Evolutionary conservation across 345 rosid genomes (phyloP).

Genomic region (Camelina sativa): DNA sequence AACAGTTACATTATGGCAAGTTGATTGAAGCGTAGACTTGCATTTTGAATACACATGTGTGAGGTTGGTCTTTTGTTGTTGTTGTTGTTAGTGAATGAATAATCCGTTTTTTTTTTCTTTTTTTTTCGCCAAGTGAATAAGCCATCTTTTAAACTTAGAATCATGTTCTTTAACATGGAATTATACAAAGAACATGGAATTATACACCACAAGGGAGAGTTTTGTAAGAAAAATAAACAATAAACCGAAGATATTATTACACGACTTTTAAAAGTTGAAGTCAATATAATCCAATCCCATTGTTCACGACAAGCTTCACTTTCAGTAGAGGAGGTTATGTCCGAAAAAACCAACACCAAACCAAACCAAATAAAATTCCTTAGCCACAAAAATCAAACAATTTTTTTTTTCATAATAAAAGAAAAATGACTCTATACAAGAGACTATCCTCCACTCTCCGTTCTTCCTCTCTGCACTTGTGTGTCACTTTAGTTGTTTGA

Average conservation of each 20-base stretch:
- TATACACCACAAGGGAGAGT: too few species aligned
- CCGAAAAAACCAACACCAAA: conserved; percentile 41
- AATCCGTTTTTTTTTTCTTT: too few species aligned
- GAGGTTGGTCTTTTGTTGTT: neutral
- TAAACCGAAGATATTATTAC: conserved; percentile 14
- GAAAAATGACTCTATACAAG: conserved; percentile 34
- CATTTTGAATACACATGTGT: neutral
- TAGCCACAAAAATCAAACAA: conserved; percentile 39
- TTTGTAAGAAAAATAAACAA: neutral
- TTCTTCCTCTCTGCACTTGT: conserved; percentile 21
- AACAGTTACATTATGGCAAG: neutral
- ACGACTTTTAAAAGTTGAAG: conserved; percentile 26
- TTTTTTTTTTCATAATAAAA: neutral
- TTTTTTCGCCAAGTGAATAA: too few species aligned
- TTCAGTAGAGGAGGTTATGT: conserved; percentile 40
- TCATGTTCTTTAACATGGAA: too few species aligned
- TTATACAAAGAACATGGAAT: too few species aligned
- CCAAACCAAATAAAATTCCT: conserved; percentile 33
- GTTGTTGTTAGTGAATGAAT: neutral
- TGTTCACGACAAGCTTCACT: conserved; percentile 27
- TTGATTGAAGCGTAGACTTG: neutral
- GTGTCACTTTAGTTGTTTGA: conserved; percentile 34
- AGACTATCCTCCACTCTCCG: conserved; percentile 35
- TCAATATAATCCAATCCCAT: conserved; percentile 6
- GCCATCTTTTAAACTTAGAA: too few species aligned